These are phyloP conservation scores for Paraphaeosphaeria sporulosa DNA, from an alignment of 2,329 filamentous ascomycete species.

Conservation along the genomic window DNA sequence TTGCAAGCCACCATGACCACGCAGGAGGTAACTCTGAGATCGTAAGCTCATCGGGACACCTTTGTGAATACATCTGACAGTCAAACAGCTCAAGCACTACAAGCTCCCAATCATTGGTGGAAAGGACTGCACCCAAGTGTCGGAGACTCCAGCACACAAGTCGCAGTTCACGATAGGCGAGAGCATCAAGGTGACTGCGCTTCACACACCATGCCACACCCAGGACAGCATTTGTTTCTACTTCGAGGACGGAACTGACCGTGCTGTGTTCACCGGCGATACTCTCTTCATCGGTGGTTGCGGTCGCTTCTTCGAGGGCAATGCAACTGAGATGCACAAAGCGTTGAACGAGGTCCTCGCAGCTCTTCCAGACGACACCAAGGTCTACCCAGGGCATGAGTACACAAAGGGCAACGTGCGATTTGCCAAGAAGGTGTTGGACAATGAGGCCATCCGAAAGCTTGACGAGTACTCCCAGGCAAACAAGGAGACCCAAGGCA, in stretches of 20 bases:
- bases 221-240: constrained; percentile 98
- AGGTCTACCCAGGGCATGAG: constrained; percentile 93
- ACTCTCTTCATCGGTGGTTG: constrained; percentile 96
- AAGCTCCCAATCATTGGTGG: constrained; percentile 84
- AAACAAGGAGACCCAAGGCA: constrained; percentile 89
- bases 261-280: constrained; percentile 92
- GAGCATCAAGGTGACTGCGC: constrained; percentile 78
- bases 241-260: constrained; percentile 79
- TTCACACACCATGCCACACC: constrained; percentile 98
- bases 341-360: constrained; percentile 88
- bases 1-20: constrained; percentile 86
- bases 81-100: constrained; percentile 63
- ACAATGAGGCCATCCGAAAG: constrained; percentile 75
- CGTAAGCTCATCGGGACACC: constrained; percentile 53
- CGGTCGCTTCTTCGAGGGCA: constrained; percentile 95
- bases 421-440: constrained; percentile 79
- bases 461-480: constrained; percentile 77
- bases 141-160: constrained; percentile 75
- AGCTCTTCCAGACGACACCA: constrained; percentile 84
- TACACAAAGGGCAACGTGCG: constrained; percentile 98
- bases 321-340: constrained; percentile 82
- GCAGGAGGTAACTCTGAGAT: constrained; percentile 88
- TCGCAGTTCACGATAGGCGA: constrained; percentile 82
- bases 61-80: not conserved
- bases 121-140: constrained; percentile 83